Percentiles rank a stretch among this genome's conserved stretches.
Evolutionary conservation across 2,329 filamentous ascomycete species (phyloP).

Genomic region (Zasmidium angulare): DNA sequence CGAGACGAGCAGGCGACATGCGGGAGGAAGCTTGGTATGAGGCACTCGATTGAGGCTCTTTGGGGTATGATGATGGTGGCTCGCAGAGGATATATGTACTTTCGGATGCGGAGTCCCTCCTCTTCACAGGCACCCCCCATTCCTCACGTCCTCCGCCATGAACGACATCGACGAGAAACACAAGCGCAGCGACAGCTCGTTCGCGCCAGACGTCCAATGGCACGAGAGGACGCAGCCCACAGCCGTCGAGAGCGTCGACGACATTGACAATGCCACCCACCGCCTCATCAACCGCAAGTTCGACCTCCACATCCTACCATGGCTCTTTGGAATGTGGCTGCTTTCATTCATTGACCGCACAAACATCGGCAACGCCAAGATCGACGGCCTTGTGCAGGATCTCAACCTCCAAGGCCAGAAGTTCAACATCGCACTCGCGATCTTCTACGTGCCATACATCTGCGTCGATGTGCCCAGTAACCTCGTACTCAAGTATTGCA

Average conservation of each 20-base stretch:
- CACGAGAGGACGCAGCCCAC: neutral
- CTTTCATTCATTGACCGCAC: slow-evolving; percentile 45
- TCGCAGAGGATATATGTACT: neutral
- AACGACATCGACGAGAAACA: neutral
- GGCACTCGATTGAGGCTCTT: neutral
- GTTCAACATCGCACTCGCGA: slow-evolving; percentile 32
- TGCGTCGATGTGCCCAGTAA: slow-evolving; percentile 43
- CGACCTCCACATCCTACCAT: slow-evolving; percentile 44
- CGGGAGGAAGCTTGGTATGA: neutral
- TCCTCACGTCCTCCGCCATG: neutral
- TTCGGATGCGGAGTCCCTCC: neutral
- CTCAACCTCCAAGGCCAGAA: slow-evolving; percentile 33
- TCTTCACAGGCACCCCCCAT: neutral
- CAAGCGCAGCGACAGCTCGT: neutral
- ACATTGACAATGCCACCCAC: neutral
- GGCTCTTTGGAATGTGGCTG: slow-evolving; percentile 47
- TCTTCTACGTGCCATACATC: slow-evolving; percentile 48
- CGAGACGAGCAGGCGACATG: neutral
- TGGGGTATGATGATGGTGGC: neutral
- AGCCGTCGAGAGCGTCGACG: neutral
- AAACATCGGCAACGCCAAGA: slow-evolving; percentile 42
- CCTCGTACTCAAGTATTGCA: slow-evolving; percentile 41
- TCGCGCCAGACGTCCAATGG: neutral
- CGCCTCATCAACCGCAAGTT: slow-evolving; percentile 17
- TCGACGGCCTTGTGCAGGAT: slow-evolving; percentile 40